A percentile compares a stretch with the other conserved stretches of the same genome.
Conservation (phyloP, 371 early-diverging fungal genomes). For the Mucor irregularis region DNA sequence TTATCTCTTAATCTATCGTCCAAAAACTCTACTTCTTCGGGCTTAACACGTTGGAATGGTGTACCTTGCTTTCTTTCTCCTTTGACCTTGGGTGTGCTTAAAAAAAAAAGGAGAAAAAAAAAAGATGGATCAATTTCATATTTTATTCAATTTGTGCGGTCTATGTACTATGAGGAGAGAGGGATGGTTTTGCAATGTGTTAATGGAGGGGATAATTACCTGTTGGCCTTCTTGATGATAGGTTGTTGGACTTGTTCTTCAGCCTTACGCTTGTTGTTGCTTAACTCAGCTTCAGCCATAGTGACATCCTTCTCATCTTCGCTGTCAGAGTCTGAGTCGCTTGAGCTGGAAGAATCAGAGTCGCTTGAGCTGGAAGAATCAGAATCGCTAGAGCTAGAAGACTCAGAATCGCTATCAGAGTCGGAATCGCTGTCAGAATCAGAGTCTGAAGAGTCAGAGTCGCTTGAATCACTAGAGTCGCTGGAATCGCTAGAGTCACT, state of each 20-base stretch:
- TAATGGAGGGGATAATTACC: slow-evolving; percentile 8
- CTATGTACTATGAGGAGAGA: neutral
- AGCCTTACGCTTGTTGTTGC: slow-evolving; percentile 31
- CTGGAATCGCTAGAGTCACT: slow-evolving; percentile 13
- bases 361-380: slow-evolving; percentile 12
- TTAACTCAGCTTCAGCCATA: slow-evolving; percentile 7
- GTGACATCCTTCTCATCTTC: slow-evolving; percentile 6
- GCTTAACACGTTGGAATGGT: slow-evolving; percentile 82
- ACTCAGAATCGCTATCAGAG: slow-evolving; percentile 14
- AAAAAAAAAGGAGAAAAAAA: neutral
- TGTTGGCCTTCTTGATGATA: slow-evolving; percentile 26
- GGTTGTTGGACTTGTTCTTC: slow-evolving; percentile 26
- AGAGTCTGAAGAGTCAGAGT: slow-evolving; percentile 10
- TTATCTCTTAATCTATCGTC: slow-evolving; percentile 87
- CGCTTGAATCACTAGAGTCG: slow-evolving; percentile 11
- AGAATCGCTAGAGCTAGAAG: slow-evolving; percentile 20
- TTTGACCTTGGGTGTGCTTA: slow-evolving; percentile 16
- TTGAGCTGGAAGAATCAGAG: slow-evolving; percentile 24
- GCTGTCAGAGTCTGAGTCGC: slow-evolving; percentile 12
- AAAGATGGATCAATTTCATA: slow-evolving; percentile 3
- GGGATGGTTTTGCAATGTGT: neutral
- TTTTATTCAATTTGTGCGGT: slow-evolving; percentile 1
- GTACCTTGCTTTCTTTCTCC: slow-evolving; percentile 45
- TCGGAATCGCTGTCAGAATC: slow-evolving; percentile 23
- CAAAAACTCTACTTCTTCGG: slow-evolving; percentile 78